Conservation (phyloP, 164 flowering plant species). For the Tetracentron sinense region DNA sequence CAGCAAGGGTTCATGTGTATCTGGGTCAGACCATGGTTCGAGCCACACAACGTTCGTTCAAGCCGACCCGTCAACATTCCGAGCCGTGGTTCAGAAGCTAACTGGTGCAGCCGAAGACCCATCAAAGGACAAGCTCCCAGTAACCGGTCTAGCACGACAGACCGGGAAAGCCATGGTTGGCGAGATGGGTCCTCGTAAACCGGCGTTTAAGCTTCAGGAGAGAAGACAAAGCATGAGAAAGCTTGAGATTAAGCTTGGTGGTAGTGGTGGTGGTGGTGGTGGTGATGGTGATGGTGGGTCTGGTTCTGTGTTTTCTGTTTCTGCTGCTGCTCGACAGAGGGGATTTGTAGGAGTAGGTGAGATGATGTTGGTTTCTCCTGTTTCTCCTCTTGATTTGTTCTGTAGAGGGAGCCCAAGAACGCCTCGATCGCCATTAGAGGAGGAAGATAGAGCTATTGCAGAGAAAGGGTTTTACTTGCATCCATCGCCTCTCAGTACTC, state of each 20-base stretch:
- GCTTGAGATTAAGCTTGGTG: constrained; percentile 41
- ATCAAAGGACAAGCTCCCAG: constrained; percentile 29
- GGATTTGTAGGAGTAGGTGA: not conserved
- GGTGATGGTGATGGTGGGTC: not conserved
- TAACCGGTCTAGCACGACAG: constrained; percentile 19
- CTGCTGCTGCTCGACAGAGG: constrained; percentile 6
- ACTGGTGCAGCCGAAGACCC: constrained; percentile 47
- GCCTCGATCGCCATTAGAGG: constrained; percentile 27
- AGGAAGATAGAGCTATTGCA: constrained; percentile 44
- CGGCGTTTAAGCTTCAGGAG: constrained; percentile 55
- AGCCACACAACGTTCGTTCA: constrained; percentile 58
- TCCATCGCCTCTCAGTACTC: constrained; percentile 41
- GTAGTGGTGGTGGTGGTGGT: not conserved
- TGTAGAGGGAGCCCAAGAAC: constrained; percentile 38
- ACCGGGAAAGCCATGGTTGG: constrained; percentile 7
- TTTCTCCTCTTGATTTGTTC: constrained; percentile 45
- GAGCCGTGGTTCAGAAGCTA: constrained; percentile 52
- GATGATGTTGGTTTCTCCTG: constrained; percentile 42
- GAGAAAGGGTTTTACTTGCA: constrained; percentile 59
- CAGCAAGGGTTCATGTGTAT: not conserved
- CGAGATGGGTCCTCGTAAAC: constrained; percentile 32
- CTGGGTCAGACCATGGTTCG: constrained; percentile 14
- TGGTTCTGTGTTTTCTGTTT: not conserved
- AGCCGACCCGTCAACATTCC: constrained; percentile 60
- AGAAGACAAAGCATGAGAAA: constrained; percentile 41